Evolutionary conservation across 139 green algal genomes (phyloP), one percentile per base, ranked within the genome.

Genomic region (Ostreobium quekettii): DNA sequence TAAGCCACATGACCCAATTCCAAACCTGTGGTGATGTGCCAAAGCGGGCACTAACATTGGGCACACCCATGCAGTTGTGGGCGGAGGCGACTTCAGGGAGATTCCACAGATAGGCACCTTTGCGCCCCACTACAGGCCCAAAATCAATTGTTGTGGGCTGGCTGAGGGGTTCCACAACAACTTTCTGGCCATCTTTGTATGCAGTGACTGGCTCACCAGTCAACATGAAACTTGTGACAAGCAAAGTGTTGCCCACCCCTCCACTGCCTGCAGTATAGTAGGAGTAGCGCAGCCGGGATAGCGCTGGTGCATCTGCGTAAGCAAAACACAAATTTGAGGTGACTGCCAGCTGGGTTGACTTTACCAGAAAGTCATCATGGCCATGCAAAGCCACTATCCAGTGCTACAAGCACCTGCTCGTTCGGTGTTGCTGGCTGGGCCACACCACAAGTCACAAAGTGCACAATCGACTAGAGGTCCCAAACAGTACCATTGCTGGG

Each of bases 181-280:
- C 76, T 19, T 73, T 28, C 73, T 86, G 37, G 6, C 74, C 82
- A n/a, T 87, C 84, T 66, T 83, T 80, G 77, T 48, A 66, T 39
- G 63, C 30, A 29, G 60, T 42, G 4, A 82, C 67, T 24, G 80
- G 59, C 75, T 84, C 49, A 15, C 82, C 76, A 1, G 84, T 82
- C 36, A 96, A 76, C 61, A 97, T 80, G 42, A 96, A 86, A 48
- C 64, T 90, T 2, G 92, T 98, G 49, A 93, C 85, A 66, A 99
- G 75, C 63, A 99, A 96, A 38, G 93, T 97, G 47, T 85, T 85
- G 0, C 93, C 93, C 33, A 87, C 93, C 1, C 93, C 91, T 5
- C 93, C 93, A 7, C 74, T 90, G 33, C 92, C 92, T 2, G 89
- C 90, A 4, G 89, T 95, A 79, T 90, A 96, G 78, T 96, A 96